A percentile compares a stretch with the other conserved stretches of the same genome.
These are phyloP conservation scores for Ottelia alismoides DNA, from an alignment of 106 monocot species.

Conservation along the genomic window DNA sequence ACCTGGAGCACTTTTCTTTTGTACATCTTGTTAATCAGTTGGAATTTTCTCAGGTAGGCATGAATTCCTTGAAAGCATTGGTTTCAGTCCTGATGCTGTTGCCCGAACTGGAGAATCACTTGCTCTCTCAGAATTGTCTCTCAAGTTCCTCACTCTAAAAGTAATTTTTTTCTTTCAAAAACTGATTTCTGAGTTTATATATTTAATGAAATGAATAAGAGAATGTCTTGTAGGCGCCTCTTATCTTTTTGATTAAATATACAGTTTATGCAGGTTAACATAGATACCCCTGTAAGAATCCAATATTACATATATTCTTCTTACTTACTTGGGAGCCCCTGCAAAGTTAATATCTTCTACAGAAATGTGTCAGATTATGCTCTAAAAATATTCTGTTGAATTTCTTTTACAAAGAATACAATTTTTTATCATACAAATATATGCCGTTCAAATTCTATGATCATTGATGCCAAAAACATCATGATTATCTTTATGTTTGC, in stretches of 20 bases:
- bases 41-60: constrained; percentile 62
- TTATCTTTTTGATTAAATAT: neutral
- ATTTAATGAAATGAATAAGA: neutral
- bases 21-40: too few species aligned
- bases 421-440: too few species aligned
- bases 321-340: too few species aligned
- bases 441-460: too few species aligned
- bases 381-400: too few species aligned
- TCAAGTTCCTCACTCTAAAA: constrained; percentile 72
- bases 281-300: neutral
- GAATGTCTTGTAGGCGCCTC: neutral
- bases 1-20: neutral
- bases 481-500: too few species aligned
- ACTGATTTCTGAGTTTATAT: neutral
- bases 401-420: too few species aligned
- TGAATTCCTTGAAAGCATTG: constrained; percentile 68
- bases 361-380: too few species aligned
- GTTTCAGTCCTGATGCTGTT: constrained; percentile 61
- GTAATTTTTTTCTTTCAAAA: constrained; percentile 20
- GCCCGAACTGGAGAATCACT: constrained; percentile 68
- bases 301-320: too few species aligned
- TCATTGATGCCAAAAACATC: too few species aligned
- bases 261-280: neutral
- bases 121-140: constrained; percentile 68
- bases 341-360: too few species aligned